These are phyloP conservation scores for Trypanosoma congolense DNA, from an alignment of 208 protist genomes.

Conservation along the genomic window DNA sequence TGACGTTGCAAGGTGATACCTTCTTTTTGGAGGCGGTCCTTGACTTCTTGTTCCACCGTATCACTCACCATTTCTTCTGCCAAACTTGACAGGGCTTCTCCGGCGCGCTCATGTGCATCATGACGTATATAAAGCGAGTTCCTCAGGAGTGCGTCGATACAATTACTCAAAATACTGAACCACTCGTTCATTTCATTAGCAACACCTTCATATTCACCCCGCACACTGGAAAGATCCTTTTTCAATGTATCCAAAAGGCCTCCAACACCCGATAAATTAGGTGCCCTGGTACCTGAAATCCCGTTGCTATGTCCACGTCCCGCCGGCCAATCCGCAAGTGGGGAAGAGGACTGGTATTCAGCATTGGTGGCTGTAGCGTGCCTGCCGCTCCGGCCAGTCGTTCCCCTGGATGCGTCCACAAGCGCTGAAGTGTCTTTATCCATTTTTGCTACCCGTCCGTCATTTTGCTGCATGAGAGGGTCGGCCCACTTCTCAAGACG, in stretches of 20 bases:
- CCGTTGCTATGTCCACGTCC: background rate
- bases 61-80: constrained; percentile 12
- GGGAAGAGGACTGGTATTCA: too few relatives aligned
- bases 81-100: constrained; percentile 4
- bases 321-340: too few relatives aligned
- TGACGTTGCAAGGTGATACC: constrained; percentile 15
- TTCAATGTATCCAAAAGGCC: background rate
- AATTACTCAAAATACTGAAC: constrained; percentile 5
- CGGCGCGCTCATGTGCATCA: background rate
- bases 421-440: too few relatives aligned
- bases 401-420: too few relatives aligned
- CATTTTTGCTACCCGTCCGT: too few relatives aligned
- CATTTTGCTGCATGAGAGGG: too few relatives aligned
- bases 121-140: background rate
- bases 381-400: too few relatives aligned
- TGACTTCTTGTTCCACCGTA: constrained; percentile 14
- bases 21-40: constrained; percentile 9
- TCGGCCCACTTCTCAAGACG: too few relatives aligned
- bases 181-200: constrained; percentile 11
- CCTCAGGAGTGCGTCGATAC: background rate
- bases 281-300: background rate
- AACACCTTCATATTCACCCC: constrained; percentile 2
- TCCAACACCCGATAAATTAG: background rate
- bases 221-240: background rate
- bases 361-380: too few relatives aligned